Conservation (phyloP, 1,139 yeast genomes). For the Pichia sp. region DNA sequence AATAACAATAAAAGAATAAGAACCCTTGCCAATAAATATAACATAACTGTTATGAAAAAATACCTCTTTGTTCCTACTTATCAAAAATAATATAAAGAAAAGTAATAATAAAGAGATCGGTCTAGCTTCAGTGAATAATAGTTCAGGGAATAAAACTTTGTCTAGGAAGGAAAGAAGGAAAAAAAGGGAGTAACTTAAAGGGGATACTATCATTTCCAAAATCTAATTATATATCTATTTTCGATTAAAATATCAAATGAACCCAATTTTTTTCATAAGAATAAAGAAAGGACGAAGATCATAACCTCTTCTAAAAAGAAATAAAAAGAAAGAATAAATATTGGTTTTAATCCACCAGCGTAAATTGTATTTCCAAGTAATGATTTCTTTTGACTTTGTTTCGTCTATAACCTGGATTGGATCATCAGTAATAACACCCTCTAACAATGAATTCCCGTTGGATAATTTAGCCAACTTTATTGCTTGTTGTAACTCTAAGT, state of each 20-base stretch:
- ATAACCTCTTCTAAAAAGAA: conserved; percentile 19
- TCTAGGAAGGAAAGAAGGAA: not conserved
- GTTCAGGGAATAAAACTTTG: too few species aligned
- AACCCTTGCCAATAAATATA: not conserved
- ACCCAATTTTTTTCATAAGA: conserved; percentile 20
- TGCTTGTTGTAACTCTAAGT: conserved; percentile 16
- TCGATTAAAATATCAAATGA: conserved; percentile 6
- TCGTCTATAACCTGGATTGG: conserved; percentile 18
- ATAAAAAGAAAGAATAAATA: conserved; percentile 18
- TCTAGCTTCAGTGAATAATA: not conserved
- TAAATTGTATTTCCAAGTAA: conserved; percentile 11
- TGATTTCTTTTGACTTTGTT: not conserved
- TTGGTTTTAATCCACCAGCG: conserved; percentile 14
- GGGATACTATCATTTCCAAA: too few species aligned
- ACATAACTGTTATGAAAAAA: not conserved
- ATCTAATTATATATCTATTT: too few species aligned
- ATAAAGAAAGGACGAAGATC: conserved; percentile 17
- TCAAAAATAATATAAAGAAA: not conserved
- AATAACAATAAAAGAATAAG: not conserved
- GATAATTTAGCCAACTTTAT: conserved; percentile 5
- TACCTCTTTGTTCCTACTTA: not conserved
- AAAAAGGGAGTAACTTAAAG: not conserved
- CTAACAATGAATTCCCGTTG: conserved; percentile 14
- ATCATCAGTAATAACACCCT: conserved; percentile 28
- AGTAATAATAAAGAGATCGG: not conserved